Conservation (phyloP, 2,329 filamentous ascomycete species). For the Hyphodiscus sp. region DNA sequence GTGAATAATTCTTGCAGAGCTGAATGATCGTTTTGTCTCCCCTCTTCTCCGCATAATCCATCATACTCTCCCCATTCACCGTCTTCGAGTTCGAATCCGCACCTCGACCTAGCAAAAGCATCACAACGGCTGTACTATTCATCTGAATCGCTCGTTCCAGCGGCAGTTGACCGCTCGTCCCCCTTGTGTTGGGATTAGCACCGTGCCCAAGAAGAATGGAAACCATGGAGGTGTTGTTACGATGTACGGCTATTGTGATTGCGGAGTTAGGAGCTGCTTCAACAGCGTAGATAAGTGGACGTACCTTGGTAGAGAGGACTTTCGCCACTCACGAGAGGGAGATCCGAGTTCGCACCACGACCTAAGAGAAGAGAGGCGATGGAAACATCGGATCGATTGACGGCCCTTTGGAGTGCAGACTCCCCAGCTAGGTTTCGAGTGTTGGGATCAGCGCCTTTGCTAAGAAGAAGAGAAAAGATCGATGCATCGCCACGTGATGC, state of each 20-base stretch:
- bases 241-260: conserved; percentile 5
- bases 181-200: conserved; percentile 7
- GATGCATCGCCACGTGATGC: conserved; percentile 1
- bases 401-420: conserved; percentile 4
- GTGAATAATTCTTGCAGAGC: conserved; percentile 1
- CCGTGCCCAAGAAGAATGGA: conserved; percentile 7
- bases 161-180: conserved; percentile 5
- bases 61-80: conserved; percentile 3
- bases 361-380: conserved; percentile 6
- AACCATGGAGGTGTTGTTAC: conserved; percentile 2
- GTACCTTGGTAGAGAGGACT: conserved; percentile 7
- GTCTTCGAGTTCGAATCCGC: conserved; percentile 6
- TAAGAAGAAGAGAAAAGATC: conserved; percentile 2
- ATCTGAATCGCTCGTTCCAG: conserved; percentile 8
- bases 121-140: conserved; percentile 6
- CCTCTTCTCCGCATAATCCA: conserved; percentile 7
- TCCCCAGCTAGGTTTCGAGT: conserved; percentile 4
- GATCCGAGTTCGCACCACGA: conserved; percentile 7
- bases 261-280: not conserved
- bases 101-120: conserved; percentile 5
- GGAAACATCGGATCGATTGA: conserved; percentile 1
- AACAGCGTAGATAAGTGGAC: not conserved
- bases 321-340: conserved; percentile 3
- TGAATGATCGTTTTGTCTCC: conserved; percentile 5
- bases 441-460: conserved; percentile 4